phyloP scores from a whole-genome alignment of 352 stramenopile genomes.

The Chrysophaeum taylorii region DNA sequence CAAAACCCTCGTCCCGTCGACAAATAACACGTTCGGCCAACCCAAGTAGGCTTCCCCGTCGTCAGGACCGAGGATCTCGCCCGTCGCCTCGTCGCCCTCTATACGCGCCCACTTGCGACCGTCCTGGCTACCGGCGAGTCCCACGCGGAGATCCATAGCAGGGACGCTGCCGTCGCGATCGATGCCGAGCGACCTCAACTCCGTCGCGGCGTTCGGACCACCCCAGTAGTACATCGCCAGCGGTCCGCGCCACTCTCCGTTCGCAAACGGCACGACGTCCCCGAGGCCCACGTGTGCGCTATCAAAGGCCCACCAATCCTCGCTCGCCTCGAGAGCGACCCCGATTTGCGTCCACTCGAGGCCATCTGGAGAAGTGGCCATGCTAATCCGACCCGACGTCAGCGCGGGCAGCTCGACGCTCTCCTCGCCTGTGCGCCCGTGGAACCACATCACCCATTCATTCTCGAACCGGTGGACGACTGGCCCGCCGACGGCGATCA shows the following conservation, averaged over 20 bases:
- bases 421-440: too few species aligned
- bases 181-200: slow-evolving; percentile 32
- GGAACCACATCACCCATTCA: too few species aligned
- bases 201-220: slow-evolving; percentile 43
- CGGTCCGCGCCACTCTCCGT: slow-evolving; percentile 39
- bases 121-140: slow-evolving; percentile 54
- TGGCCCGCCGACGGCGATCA: too few species aligned
- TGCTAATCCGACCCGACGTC: slow-evolving; percentile 45
- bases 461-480: too few species aligned
- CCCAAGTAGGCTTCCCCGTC: background rate
- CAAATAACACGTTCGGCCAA: background rate
- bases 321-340: slow-evolving; percentile 46
- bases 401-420: slow-evolving; percentile 38
- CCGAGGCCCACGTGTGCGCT: slow-evolving; percentile 55
- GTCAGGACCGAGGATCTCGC: background rate
- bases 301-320: slow-evolving; percentile 61
- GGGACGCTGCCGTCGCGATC: slow-evolving; percentile 21
- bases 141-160: slow-evolving; percentile 58
- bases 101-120: slow-evolving; percentile 30
- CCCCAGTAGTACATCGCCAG: slow-evolving; percentile 69
- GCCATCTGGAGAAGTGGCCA: slow-evolving; percentile 34
- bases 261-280: slow-evolving; percentile 49
- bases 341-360: slow-evolving; percentile 39
- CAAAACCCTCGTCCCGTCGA: too few species aligned
- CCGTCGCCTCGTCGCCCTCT: background rate